Conservation (phyloP, 169 alveolate species). For the Plasmodium knowlesi region DNA sequence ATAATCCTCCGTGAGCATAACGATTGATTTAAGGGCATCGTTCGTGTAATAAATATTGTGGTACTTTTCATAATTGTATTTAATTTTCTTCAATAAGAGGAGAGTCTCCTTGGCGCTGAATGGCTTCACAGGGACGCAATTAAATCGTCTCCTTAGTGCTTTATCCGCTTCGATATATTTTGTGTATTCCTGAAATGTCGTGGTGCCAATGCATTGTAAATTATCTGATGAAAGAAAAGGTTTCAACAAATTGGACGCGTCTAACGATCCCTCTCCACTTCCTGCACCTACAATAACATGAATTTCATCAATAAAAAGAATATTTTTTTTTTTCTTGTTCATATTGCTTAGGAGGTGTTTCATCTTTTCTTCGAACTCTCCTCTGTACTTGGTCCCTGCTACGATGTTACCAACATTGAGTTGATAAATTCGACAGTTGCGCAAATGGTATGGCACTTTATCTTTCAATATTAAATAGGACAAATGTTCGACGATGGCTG, state of each 20-base stretch:
- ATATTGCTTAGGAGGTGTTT: constrained; percentile 88
- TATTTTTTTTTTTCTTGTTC: constrained; percentile 84
- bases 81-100: constrained; percentile 84
- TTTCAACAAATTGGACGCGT: constrained; percentile 92
- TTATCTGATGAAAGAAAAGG: constrained; percentile 92
- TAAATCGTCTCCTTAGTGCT: constrained; percentile 91
- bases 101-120: constrained; percentile 84
- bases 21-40: constrained; percentile 79
- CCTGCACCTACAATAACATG: constrained; percentile 90
- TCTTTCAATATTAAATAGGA: constrained; percentile 69
- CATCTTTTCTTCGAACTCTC: constrained; percentile 92
- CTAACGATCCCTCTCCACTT: constrained; percentile 91
- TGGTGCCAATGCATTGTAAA: constrained; percentile 86
- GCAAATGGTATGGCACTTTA: constrained; percentile 76
- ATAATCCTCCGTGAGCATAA: constrained; percentile 78
- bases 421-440: constrained; percentile 76
- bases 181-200: constrained; percentile 83
- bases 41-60: constrained; percentile 86
- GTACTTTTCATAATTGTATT: constrained; percentile 85
- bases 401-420: constrained; percentile 83
- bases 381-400: constrained; percentile 92
- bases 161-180: constrained; percentile 87
- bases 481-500: constrained; percentile 79
- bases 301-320: constrained; percentile 91
- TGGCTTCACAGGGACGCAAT: constrained; percentile 87